Evolutionary conservation across 306 rosid species (phyloP).

Genomic region (Nissolia schottii): DNA sequence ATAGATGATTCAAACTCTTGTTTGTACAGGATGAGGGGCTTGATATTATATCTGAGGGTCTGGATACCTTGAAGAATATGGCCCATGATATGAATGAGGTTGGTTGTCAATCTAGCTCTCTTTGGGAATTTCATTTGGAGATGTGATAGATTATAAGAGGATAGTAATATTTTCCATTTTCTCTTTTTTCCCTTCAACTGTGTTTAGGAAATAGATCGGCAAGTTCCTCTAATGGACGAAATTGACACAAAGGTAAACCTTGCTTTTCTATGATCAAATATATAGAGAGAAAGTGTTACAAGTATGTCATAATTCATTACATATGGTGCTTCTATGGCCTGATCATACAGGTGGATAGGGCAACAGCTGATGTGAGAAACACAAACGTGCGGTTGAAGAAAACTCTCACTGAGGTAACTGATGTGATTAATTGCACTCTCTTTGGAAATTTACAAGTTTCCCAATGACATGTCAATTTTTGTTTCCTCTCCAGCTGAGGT

Average conservation of each 20-base stretch:
- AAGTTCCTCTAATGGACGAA: constrained; percentile 87
- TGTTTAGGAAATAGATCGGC: constrained; percentile 81
- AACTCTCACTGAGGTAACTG: constrained; percentile 63
- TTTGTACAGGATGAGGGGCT: constrained; percentile 79
- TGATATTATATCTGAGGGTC: constrained; percentile 87
- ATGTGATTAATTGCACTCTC: background rate
- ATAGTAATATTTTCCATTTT: constrained; percentile 17
- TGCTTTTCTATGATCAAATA: background rate
- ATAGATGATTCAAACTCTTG: background rate
- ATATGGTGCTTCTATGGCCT: constrained; percentile 5
- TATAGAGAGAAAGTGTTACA: background rate
- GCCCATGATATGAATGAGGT: constrained; percentile 93
- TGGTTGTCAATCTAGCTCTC: constrained; percentile 18
- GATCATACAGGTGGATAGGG: constrained; percentile 63
- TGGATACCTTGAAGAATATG: constrained; percentile 64
- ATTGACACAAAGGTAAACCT: constrained; percentile 65
- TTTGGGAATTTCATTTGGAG: background rate
- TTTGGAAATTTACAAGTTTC: constrained; percentile 4
- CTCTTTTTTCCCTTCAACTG: background rate
- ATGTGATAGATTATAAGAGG: background rate
- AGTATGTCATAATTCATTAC: constrained; percentile 2
- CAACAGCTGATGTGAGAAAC: constrained; percentile 53
- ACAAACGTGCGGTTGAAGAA: constrained; percentile 72
- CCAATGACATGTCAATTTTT: constrained; percentile 16
- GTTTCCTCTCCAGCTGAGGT: constrained; percentile 60